Conservation (phyloP, 164 flowering plant species). For the Kalanchoe fedtschenkoi region DNA sequence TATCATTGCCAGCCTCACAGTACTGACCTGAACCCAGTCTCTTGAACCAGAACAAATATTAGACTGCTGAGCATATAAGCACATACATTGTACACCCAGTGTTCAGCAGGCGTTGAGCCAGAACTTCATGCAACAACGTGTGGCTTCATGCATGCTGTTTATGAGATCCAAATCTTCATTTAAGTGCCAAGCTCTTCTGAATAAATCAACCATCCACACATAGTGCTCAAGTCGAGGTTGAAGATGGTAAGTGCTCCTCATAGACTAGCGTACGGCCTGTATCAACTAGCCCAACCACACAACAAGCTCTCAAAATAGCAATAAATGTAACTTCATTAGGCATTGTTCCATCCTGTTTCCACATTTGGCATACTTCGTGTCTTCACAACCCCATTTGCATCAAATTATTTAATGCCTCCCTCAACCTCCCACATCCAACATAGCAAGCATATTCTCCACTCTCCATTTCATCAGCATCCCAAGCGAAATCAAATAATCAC, state of each 20-base stretch:
- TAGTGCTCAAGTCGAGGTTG: constrained; percentile 67
- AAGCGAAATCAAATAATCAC: not conserved
- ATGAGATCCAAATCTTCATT: constrained; percentile 53
- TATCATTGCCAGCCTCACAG: constrained; percentile 52
- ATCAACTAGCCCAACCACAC: constrained; percentile 38
- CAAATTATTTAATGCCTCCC: too few relatives aligned
- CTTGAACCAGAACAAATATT: constrained; percentile 62
- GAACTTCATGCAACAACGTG: constrained; percentile 79
- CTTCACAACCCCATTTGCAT: constrained; percentile 38
- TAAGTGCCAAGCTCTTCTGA: constrained; percentile 54
- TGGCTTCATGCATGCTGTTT: constrained; percentile 60
- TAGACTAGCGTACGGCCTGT: constrained; percentile 34
- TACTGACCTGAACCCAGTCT: constrained; percentile 61
- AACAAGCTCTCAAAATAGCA: constrained; percentile 45
- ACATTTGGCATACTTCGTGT: constrained; percentile 39
- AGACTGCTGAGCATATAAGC: constrained; percentile 64
- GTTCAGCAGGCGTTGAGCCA: constrained; percentile 61
- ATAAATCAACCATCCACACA: constrained; percentile 71
- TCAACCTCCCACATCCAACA: too few relatives aligned
- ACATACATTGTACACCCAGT: constrained; percentile 29
- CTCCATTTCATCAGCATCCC: not conserved
- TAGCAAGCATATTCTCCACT: not conserved
- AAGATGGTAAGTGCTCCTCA: constrained; percentile 39
- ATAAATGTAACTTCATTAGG: constrained; percentile 56
- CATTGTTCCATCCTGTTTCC: constrained; percentile 25